phyloP scores from a whole-genome alignment of 176 grass and related monocot genomes.

The Aegilops sharonensis region DNA sequence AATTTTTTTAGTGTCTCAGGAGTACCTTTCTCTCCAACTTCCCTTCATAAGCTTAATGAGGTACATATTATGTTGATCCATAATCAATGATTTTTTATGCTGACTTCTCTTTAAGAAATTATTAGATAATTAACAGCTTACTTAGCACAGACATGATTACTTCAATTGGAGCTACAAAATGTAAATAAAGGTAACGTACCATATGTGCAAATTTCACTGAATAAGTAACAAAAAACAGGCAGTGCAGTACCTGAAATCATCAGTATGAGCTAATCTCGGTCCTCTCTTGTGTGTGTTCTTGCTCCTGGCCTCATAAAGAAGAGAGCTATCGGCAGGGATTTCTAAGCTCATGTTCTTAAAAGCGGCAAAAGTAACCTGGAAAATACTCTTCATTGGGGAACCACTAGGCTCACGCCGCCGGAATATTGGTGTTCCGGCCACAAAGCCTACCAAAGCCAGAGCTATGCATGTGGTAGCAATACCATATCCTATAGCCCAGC shows the following conservation, averaged over 20 bases:
- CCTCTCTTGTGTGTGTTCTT: conserved; percentile 10
- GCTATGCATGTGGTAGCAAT: conserved; percentile 42
- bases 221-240: neutral
- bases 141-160: neutral
- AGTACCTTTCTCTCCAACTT: neutral
- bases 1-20: neutral
- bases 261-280: conserved; percentile 42
- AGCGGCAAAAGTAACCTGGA: conserved; percentile 45
- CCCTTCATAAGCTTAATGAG: conserved; percentile 9
- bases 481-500: conserved; percentile 60
- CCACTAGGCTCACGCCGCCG: conserved; percentile 24
- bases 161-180: neutral
- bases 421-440: conserved; percentile 48
- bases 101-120: neutral
- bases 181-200: neutral
- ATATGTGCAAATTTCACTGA: neutral
- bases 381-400: conserved; percentile 51
- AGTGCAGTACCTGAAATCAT: conserved; percentile 47
- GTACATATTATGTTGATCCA: neutral
- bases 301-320: conserved; percentile 50
- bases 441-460: conserved; percentile 41
- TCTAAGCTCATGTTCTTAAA: conserved; percentile 49
- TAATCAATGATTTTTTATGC: neutral
- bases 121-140: neutral
- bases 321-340: conserved; percentile 37